These are phyloP conservation scores for Millerozyma miso DNA, from an alignment of 805 yeast species.

Conservation along the genomic window DNA sequence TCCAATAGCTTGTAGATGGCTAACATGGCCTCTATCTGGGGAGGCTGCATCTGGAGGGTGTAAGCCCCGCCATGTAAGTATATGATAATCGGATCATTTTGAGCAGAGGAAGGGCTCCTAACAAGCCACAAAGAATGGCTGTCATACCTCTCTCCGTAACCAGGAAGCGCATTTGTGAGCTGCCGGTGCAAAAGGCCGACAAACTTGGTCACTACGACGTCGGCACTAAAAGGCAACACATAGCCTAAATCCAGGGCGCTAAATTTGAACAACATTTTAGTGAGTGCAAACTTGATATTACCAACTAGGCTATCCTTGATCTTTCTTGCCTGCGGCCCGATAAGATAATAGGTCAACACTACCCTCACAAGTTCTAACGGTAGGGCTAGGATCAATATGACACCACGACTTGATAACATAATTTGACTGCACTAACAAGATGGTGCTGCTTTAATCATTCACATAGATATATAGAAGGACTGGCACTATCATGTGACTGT, in stretches of 20 bases:
- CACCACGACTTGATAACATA: constrained; percentile 6
- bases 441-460: too few relatives aligned
- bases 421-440: too few relatives aligned
- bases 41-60: constrained; percentile 24
- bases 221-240: constrained; percentile 8
- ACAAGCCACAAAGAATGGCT: constrained; percentile 31
- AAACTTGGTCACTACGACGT: constrained; percentile 10
- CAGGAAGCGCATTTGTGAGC: constrained; percentile 14
- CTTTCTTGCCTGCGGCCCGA: constrained; percentile 9
- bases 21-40: constrained; percentile 27
- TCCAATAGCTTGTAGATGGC: constrained; percentile 26
- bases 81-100: constrained; percentile 27
- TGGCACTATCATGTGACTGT: background rate
- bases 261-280: constrained; percentile 11
- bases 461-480: background rate
- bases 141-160: constrained; percentile 30
- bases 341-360: background rate
- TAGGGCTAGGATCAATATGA: constrained; percentile 7
- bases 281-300: constrained; percentile 12
- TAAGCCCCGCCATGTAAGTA: constrained; percentile 41
- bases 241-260: constrained; percentile 11
- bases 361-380: constrained; percentile 13
- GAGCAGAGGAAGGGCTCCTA: constrained; percentile 20
- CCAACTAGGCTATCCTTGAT: constrained; percentile 8
- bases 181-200: constrained; percentile 1